phyloP scores from a whole-genome alignment of 2,329 filamentous ascomycete species.

The Apiospora aurea region DNA sequence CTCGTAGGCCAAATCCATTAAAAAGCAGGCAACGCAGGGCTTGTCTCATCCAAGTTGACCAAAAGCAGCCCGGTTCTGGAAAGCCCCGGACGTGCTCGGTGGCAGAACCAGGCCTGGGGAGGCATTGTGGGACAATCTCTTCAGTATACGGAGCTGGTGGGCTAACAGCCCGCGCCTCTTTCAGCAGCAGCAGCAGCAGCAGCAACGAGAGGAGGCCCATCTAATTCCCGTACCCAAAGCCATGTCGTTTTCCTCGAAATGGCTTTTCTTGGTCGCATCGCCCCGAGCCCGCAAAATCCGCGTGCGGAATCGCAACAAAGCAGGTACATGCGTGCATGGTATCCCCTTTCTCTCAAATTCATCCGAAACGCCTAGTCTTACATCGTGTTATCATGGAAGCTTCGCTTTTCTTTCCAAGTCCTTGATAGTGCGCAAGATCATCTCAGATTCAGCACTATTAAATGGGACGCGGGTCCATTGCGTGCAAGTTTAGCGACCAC shows the following conservation, averaged over 20 bases:
- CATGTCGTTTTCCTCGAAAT: not conserved
- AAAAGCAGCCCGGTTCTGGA: not conserved
- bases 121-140: conserved; percentile 8
- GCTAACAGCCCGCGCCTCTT: not conserved
- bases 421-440: not conserved
- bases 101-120: not conserved
- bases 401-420: not conserved
- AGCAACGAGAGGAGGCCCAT: not conserved
- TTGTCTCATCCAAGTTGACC: conserved; percentile 8
- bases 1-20: conserved; percentile 4
- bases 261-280: conserved; percentile 6
- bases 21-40: not conserved
- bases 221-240: conserved; percentile 16
- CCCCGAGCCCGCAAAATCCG: not conserved
- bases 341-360: conserved; percentile 18
- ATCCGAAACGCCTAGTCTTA: conserved; percentile 28
- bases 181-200: not conserved
- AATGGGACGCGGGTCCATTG: conserved; percentile 40
- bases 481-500: conserved; percentile 76
- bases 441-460: conserved; percentile 23
- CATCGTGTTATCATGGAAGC: conserved; percentile 23
- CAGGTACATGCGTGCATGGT: conserved; percentile 20
- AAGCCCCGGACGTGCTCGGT: not conserved
- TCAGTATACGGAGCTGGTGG: not conserved
- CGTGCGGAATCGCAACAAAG: conserved; percentile 9